Conservation (phyloP, 2,329 filamentous ascomycete genomes). For the Madurella mycetomatis region DNA sequence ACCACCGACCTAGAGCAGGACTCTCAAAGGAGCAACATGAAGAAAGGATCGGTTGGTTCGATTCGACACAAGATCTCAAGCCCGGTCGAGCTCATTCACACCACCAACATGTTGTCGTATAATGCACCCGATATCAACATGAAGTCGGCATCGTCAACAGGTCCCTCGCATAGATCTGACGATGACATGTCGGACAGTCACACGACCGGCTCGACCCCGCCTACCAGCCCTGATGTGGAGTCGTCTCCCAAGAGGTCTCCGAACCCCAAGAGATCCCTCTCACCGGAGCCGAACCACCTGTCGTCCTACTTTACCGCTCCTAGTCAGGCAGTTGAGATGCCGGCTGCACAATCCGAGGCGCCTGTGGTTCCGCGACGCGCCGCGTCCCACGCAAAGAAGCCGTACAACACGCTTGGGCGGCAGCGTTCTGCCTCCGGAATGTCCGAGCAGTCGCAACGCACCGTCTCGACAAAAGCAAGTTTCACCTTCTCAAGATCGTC, state of each 20-base stretch:
- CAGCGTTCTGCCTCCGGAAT: constrained; percentile 44
- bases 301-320: constrained; percentile 62
- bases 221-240: constrained; percentile 63
- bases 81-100: constrained; percentile 82
- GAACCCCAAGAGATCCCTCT: constrained; percentile 40
- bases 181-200: constrained; percentile 65
- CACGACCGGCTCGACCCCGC: constrained; percentile 55
- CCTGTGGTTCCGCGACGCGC: constrained; percentile 74
- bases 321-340: constrained; percentile 38
- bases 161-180: constrained; percentile 53
- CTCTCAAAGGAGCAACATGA: constrained; percentile 48
- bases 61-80: constrained; percentile 75
- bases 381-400: constrained; percentile 82
- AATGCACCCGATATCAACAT: constrained; percentile 77
- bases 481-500: constrained; percentile 54
- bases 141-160: constrained; percentile 44
- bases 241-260: constrained; percentile 27
- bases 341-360: constrained; percentile 39
- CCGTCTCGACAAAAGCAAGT: constrained; percentile 54
- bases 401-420: constrained; percentile 63
- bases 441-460: constrained; percentile 50
- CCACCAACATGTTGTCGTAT: constrained; percentile 94
- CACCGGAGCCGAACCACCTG: constrained; percentile 61
- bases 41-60: constrained; percentile 42
- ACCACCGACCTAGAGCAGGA: constrained; percentile 38